Percentiles rank a stretch among this genome's conserved stretches.
phyloP scores from a whole-genome alignment of 176 grass and related monocot species.

The Musa troglodytarum region DNA sequence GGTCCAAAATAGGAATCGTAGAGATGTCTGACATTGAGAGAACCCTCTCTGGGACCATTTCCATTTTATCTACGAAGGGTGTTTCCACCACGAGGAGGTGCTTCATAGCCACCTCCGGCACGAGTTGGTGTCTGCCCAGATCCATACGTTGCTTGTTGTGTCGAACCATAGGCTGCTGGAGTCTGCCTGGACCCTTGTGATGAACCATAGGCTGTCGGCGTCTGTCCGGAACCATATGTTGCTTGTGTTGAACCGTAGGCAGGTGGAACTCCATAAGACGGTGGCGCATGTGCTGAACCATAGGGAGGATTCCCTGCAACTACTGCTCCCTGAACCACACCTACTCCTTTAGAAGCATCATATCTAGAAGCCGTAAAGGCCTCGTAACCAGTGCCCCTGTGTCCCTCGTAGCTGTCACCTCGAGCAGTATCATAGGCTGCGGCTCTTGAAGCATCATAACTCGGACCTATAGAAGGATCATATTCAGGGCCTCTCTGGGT shows the following conservation, averaged over 20 bases:
- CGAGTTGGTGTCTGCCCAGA: not conserved
- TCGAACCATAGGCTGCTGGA: not conserved
- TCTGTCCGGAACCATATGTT: not conserved
- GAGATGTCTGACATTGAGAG: too few relatives aligned
- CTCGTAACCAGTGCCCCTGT: conserved; percentile 25
- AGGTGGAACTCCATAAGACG: conserved; percentile 18
- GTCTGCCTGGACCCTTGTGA: not conserved
- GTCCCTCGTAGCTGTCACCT: not conserved
- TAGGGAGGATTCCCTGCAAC: conserved; percentile 28
- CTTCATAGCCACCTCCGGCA: not conserved
- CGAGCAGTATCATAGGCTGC: conserved; percentile 43
- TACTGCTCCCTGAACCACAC: not conserved
- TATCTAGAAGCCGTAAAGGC: conserved; percentile 34
- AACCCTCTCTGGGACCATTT: too few relatives aligned
- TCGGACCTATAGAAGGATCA: conserved; percentile 38
- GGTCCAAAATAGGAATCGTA: too few relatives aligned
- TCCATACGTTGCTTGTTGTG: not conserved
- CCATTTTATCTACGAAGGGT: too few relatives aligned
- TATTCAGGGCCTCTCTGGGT: conserved; percentile 33
- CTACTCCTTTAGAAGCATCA: conserved; percentile 26
- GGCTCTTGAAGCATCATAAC: conserved; percentile 33
- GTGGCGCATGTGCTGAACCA: conserved; percentile 38
- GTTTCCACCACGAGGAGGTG: too few relatives aligned
- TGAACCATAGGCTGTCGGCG: not conserved
- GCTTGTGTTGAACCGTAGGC: not conserved